Evolutionary conservation across 2,329 filamentous ascomycete genomes (phyloP).

Genomic region (Metarhizium robertsii): DNA sequence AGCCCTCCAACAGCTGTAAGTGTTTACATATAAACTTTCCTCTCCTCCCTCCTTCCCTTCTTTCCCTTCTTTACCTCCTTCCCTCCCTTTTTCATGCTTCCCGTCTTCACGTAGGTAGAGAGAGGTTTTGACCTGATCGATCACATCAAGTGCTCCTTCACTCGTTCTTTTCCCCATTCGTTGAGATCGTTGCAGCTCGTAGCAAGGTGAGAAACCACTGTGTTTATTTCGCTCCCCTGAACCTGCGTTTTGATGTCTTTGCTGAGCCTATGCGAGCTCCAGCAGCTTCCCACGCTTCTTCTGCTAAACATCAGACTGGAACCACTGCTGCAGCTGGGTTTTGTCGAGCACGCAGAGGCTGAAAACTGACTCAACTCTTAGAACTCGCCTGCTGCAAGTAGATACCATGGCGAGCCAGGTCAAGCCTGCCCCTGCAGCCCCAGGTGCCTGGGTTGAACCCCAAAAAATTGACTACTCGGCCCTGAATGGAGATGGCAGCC

Average conservation of each 20-base stretch:
- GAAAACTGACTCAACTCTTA: neutral
- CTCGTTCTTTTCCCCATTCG: neutral
- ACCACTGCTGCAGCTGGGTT: neutral
- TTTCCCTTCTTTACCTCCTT: neutral
- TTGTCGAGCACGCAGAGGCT: neutral
- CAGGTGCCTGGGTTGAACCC: slow-evolving; percentile 32
- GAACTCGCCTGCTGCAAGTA: neutral
- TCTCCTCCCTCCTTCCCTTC: neutral
- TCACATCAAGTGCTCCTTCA: neutral
- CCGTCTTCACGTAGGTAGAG: neutral
- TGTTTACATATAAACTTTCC: neutral
- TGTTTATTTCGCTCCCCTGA: too few relatives aligned
- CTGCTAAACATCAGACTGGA: neutral
- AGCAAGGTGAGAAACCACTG: too few relatives aligned
- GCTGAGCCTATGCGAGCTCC: neutral
- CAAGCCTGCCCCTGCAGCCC: neutral
- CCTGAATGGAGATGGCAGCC: slow-evolving; percentile 9
- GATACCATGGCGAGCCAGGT: neutral
- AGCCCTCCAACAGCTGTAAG: neutral
- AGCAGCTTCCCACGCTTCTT: neutral
- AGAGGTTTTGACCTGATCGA: neutral
- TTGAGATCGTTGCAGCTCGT: neutral
- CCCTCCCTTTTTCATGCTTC: neutral
- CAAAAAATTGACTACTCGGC: slow-evolving; percentile 39
- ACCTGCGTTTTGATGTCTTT: too few relatives aligned